These are phyloP conservation scores for Ogataea nakhonphanomensis DNA, from an alignment of 805 yeast species.

Conservation along the genomic window DNA sequence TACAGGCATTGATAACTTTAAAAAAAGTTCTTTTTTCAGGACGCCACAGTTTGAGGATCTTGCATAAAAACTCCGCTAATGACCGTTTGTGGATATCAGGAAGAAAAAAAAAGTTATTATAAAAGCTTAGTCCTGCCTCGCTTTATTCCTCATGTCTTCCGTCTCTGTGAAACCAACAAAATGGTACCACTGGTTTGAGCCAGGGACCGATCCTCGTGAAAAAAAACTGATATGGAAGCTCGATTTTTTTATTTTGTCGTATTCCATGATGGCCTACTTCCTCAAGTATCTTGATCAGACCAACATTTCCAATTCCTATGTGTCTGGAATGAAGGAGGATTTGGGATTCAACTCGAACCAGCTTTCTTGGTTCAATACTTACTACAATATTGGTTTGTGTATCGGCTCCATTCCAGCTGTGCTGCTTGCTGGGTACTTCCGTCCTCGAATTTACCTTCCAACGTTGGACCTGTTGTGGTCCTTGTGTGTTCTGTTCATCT, in stretches of 20 bases:
- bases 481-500: conserved; percentile 29
- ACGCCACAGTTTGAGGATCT: conserved; percentile 7
- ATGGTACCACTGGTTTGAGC: conserved; percentile 19
- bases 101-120: conserved; percentile 1
- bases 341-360: conserved; percentile 22
- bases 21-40: background rate
- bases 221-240: conserved; percentile 14
- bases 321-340: conserved; percentile 63
- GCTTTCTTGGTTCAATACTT: conserved; percentile 25
- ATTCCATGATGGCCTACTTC: conserved; percentile 23
- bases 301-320: conserved; percentile 56
- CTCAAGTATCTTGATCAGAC: conserved; percentile 55
- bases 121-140: background rate
- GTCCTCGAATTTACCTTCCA: conserved; percentile 46
- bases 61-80: conserved; percentile 6
- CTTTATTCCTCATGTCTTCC: conserved; percentile 5
- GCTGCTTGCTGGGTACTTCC: conserved; percentile 33
- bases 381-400: conserved; percentile 46
- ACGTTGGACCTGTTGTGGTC: conserved; percentile 54
- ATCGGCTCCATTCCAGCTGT: conserved; percentile 63
- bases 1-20: background rate
- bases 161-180: conserved; percentile 1
- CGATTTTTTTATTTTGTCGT: conserved; percentile 35
- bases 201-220: conserved; percentile 12
- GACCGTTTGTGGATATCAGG: conserved; percentile 1